Base-by-base conservation (phyloP, 805 yeast genomes). In the Wickerhamiella kurtzmanii region DNA sequence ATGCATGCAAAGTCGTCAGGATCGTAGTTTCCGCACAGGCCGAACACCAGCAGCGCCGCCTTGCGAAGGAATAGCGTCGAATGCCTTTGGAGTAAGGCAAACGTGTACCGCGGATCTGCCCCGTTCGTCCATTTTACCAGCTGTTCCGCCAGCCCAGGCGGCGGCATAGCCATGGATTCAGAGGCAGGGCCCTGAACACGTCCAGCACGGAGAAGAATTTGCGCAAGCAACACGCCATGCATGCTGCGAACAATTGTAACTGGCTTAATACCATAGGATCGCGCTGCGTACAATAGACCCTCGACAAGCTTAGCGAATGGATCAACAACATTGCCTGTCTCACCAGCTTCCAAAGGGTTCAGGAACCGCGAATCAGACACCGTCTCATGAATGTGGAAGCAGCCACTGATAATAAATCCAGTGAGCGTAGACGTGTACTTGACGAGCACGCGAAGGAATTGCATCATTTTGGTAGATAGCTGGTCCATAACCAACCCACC, bases 401-500 rank as follows among this genome's bases (percentile, higher is more conserved):
- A 21, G 20, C 32, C n/a, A n/a, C 51, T 37, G 37, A 51, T 20
- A 9, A 51, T 45, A 37, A 53, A 47, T 4, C 51, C 51, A 4
- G 51, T 45, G 8, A 54, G 39, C 2, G 55, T 53, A 17, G 37
- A 44, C 3, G 51, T 17, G 36, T 51, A 54, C 38, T 53, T 52
- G 32, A 54, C 50, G 28, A 54, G 41, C 1, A 50, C 52, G 1
- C 60, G 52, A 41, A 56, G 28, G 36, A 54, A 49, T 42, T 56
- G 56, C 11, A 50, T 37, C 2, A 48, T 45, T 4, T 55, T 47
- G 2, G 47, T 28, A 9, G 53, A 46, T 20, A 56, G 49, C 52
- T 80, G 86, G 37, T 70, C 68, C 2, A 77, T 63, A 0, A 82
- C 57, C 11, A 77, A 52, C 0, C 72, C 71, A 1, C 70, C 70